Base-by-base conservation (phyloP, 1,284 basidiomycete genomes). In the Rhodotorula glutinis region DNA sequence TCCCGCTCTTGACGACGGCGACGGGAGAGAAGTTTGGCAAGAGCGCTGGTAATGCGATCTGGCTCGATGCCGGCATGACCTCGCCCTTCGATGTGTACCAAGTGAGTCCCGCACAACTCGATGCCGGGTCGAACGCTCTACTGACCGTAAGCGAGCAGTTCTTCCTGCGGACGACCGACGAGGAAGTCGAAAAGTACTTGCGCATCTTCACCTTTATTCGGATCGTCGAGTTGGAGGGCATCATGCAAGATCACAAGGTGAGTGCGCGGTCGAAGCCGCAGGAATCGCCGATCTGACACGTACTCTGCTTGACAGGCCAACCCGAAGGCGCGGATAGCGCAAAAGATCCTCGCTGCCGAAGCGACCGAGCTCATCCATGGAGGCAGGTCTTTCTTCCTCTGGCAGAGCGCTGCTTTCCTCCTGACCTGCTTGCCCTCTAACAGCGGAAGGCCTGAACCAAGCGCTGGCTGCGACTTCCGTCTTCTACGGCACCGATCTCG, bases 1-100 rank as follows among this genome's bases (percentile, higher is more conserved):
- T 94, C 9, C 95, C 94, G 10, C 82, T 99, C n/a, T 83, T 98
- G 38, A 95, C 92, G 1, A 96, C 91, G 0, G 82, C 88, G 0
- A 84, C 84, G 0, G 96, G 96, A 2, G 90, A 92, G 75, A 99
- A 98, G 81, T 96, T 98, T 78, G 96, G 96, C 19, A 99, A 99
- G 83, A 91, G 89, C 71, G 90, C 92, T 0, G 95, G 95, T 1
- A 98, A 98, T 76, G 95, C 96, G 0, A 81, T 99, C 0, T 98
- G 95, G 90, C 81, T 97, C 46, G 87, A 95, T 75, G 80, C 84
- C 33, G 74, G 79, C 4, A 78, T 90, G 74, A 96, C 92, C 2
- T 89, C 87, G 71, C 84, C 89, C 16, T 89, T 90, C 72, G 92
- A 95, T 72, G 91, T 97, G 75, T 96, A 95, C 75, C 93, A 96